Base-by-base conservation (phyloP, 176 grass and related monocot species). In the Ananas comosus region DNA sequence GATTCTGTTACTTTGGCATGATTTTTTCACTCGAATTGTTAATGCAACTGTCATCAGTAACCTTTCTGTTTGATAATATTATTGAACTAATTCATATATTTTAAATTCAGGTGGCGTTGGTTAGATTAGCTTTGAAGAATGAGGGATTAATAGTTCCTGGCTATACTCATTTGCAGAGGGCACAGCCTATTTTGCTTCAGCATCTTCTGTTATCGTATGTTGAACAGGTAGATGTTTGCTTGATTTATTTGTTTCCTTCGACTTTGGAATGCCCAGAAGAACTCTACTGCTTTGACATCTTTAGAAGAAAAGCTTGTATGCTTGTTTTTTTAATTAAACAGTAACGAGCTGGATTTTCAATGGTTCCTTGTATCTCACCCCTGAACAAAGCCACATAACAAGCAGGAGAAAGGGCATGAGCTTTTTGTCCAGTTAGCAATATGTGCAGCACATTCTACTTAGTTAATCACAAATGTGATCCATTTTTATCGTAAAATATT, bases 201-300 rank as follows among this genome's bases (percentile, higher is more conserved):
- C 94, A 97, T 88, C 94, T 92, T 71, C 83, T 97, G 42, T 85
- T 97, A 77, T 90, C 94, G 52, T 97, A 97, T 76, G 82, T 92
- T 81, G 94, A 97, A 75, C 89, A 97, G 94, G 94, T 97, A 67
- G 64, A 48, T 67, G 51, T 78, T 23, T 14, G 12, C 52, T 59
- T 59, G n/a, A 17, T 17, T 59, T 79, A 64, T 76, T 65, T 80
- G 12, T 69, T 84, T 18, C 16, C 70, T 73, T 84, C 3, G 27
- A 56, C 12, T 50, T 59, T 51, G 10, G 9, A 8, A n/a, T 16
- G 23, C 3, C 29, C 48, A 59, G 54, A 9, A 17, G 2, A 17
- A 14, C 11, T 59, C 14, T 59, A 17, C 7, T 59, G 14, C 19
- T 9, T 19, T 59, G 9, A 1, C 19, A 59, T 19, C 19, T 59